Evolutionary conservation across 768 basidiomycete species (phyloP).

Genomic region (Lactarius psammicola): DNA sequence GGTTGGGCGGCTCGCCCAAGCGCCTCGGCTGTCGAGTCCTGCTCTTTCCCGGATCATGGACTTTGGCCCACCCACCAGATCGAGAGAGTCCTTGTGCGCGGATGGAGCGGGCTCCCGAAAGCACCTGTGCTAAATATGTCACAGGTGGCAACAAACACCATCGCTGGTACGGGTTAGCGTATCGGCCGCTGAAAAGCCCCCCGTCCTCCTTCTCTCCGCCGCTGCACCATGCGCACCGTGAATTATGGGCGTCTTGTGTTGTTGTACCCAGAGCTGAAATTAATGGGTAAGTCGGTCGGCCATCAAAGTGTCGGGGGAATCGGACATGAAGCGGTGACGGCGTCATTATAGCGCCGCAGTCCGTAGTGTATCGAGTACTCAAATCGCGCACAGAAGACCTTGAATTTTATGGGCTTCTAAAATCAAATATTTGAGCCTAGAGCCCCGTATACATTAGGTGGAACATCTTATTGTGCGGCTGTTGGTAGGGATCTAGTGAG

Average conservation of each 20-base stretch:
- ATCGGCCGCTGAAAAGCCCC: background rate
- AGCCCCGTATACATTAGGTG: background rate
- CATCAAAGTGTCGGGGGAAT: slow-evolving; percentile 3
- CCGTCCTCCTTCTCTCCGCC: background rate
- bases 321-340: slow-evolving; percentile 12
- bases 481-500: background rate
- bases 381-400: background rate
- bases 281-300: background rate
- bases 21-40: background rate
- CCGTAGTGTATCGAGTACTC: background rate
- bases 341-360: slow-evolving; percentile 1
- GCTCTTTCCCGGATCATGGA: background rate
- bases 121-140: background rate
- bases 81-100: background rate
- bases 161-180: background rate
- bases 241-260: background rate
- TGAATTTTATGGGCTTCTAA: background rate
- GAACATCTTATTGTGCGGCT: background rate
- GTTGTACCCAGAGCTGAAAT: background rate
- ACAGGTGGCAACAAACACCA: background rate
- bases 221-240: background rate
- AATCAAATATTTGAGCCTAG: background rate
- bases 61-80: background rate
- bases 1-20: background rate
- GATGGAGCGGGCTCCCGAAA: background rate